Percentiles rank a stretch among this genome's conserved stretches.
Conservation (phyloP, 192 early-diverging fungal genomes). For the Mortierella alpina region DNA sequence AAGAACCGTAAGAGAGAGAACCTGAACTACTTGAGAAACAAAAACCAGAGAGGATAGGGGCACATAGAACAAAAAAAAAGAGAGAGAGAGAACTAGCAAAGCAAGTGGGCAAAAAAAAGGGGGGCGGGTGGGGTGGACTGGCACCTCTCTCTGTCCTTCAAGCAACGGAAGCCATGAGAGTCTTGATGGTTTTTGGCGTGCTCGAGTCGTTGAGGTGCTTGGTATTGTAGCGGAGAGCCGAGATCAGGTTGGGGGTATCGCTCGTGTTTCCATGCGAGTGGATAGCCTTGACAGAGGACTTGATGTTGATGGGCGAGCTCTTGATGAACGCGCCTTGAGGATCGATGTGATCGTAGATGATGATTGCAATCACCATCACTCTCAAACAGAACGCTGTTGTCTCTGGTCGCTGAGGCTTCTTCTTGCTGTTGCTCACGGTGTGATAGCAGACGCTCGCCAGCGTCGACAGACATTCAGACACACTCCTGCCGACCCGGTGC, state of each 20-base stretch:
- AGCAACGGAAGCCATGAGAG: slow-evolving; percentile 56
- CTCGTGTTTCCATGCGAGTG: slow-evolving; percentile 68
- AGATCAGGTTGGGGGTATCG: slow-evolving; percentile 71
- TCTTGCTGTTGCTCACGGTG: slow-evolving; percentile 76
- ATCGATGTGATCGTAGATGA: slow-evolving; percentile 93
- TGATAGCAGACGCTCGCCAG: slow-evolving; percentile 83
- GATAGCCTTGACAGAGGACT: slow-evolving; percentile 73
- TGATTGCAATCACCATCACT: slow-evolving; percentile 88
- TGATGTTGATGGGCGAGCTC: slow-evolving; percentile 82
- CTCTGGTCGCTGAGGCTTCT: slow-evolving; percentile 65
- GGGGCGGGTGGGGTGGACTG: too few relatives aligned
- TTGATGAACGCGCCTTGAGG: slow-evolving; percentile 82
- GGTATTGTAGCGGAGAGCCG: slow-evolving; percentile 80
- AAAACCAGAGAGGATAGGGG: too few relatives aligned
- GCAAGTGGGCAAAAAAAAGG: too few relatives aligned
- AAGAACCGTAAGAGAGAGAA: too few relatives aligned
- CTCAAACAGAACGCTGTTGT: slow-evolving; percentile 82
- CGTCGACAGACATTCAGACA: slow-evolving; percentile 80
- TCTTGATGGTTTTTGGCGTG: slow-evolving; percentile 78
- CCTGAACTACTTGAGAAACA: too few relatives aligned
- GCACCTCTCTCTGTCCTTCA: not conserved
- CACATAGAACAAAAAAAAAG: too few relatives aligned
- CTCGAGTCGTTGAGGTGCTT: slow-evolving; percentile 84
- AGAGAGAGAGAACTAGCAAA: too few relatives aligned
- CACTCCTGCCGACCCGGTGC: slow-evolving; percentile 56